Percentiles rank a stretch among this genome's conserved stretches.
phyloP scores from a whole-genome alignment of 2,329 filamentous ascomycete genomes.

The Aureobasidium sp. region DNA sequence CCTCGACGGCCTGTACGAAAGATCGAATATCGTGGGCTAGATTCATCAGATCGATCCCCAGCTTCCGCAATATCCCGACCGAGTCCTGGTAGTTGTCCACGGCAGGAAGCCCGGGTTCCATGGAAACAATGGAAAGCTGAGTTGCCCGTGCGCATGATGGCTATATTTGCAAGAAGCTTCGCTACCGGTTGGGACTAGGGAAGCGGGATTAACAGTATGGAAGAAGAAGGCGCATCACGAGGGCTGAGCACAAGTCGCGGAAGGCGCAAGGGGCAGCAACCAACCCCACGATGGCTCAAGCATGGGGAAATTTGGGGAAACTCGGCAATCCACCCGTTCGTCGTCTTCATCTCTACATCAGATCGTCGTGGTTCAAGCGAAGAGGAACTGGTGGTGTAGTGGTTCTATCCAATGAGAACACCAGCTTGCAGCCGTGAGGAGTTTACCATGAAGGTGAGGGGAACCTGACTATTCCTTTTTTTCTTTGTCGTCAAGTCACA shows the following conservation, averaged over 20 bases:
- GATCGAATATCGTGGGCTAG: background rate
- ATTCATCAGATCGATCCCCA: background rate
- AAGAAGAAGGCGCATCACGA: background rate
- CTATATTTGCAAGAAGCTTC: slow-evolving; percentile 1
- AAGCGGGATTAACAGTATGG: background rate
- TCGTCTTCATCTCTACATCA: background rate
- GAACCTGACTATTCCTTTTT: background rate
- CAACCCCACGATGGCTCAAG: background rate
- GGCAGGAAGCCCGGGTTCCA: background rate
- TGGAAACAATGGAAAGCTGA: background rate
- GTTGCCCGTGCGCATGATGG: background rate
- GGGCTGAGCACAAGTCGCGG: background rate
- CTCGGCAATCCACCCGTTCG: background rate
- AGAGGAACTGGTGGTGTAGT: background rate
- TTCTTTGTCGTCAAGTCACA: background rate
- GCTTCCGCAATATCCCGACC: background rate
- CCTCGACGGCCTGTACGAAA: too few species aligned
- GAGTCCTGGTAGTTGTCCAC: background rate
- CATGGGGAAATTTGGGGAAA: slow-evolving; percentile 7
- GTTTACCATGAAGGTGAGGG: background rate
- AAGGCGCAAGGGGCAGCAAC: slow-evolving; percentile 3
- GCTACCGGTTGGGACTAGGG: background rate
- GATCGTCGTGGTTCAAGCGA: background rate
- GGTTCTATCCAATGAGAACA: background rate
- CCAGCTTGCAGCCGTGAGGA: background rate